phyloP scores from a whole-genome alignment of 2,329 filamentous ascomycete genomes.

The Botrytis pseudocinerea region DNA sequence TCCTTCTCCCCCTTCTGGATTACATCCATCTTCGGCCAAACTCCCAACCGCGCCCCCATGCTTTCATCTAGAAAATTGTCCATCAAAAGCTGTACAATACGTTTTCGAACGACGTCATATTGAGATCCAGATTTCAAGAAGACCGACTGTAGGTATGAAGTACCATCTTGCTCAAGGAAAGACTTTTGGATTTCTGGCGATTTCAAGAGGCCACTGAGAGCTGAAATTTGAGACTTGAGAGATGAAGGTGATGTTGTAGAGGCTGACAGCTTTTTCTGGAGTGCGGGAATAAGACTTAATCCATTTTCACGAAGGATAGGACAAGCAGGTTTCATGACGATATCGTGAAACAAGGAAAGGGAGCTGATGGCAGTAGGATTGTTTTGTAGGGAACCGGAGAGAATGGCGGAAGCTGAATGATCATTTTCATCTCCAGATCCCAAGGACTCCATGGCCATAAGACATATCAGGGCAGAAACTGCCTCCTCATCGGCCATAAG shows the following conservation, averaged over 20 bases:
- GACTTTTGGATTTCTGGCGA: slow-evolving; percentile 52
- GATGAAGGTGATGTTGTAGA: slow-evolving; percentile 35
- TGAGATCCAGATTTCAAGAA: slow-evolving; percentile 50
- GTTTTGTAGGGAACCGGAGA: slow-evolving; percentile 62
- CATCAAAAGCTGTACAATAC: slow-evolving; percentile 58
- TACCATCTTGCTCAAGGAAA: slow-evolving; percentile 57
- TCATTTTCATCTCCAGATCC: slow-evolving; percentile 32
- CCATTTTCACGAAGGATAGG: slow-evolving; percentile 16
- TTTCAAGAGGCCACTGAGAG: slow-evolving; percentile 58
- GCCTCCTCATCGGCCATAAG: slow-evolving; percentile 57
- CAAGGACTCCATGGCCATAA: slow-evolving; percentile 45
- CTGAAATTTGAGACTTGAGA: slow-evolving; percentile 46
- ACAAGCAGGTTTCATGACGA: slow-evolving; percentile 37
- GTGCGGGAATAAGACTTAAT: slow-evolving; percentile 34
- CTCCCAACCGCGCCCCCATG: slow-evolving; percentile 58
- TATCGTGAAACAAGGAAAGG: slow-evolving; percentile 51
- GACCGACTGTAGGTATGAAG: slow-evolving; percentile 55
- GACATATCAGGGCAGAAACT: slow-evolving; percentile 57
- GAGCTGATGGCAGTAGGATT: slow-evolving; percentile 61
- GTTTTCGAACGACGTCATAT: slow-evolving; percentile 54
- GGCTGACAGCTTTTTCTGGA: slow-evolving; percentile 29
- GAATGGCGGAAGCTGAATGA: slow-evolving; percentile 54
- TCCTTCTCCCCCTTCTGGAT: slow-evolving; percentile 38
- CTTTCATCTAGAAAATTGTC: slow-evolving; percentile 68
- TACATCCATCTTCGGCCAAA: slow-evolving; percentile 51